A percentile compares a stretch with the other conserved stretches of the same genome.
These are phyloP conservation scores for Euphrasia arctica DNA, from an alignment of 305 asterid species.

Conservation along the genomic window DNA sequence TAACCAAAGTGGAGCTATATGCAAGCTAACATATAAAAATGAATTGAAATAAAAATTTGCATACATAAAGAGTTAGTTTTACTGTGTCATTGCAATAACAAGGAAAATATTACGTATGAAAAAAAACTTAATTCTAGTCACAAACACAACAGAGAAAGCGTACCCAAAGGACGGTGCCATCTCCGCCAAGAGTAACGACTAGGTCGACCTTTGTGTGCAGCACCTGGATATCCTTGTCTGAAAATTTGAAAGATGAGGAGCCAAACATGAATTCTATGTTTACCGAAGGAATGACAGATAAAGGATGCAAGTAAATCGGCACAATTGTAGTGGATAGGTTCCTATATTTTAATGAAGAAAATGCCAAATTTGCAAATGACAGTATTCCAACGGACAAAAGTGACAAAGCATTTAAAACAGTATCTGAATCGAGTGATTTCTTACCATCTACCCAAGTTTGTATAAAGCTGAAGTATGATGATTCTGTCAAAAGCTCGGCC, in stretches of 20 bases:
- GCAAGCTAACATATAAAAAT: neutral
- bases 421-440: constrained; percentile 11
- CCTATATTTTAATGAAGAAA: neutral
- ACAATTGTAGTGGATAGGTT: neutral
- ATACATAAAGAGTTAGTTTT: neutral
- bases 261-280: constrained; percentile 1
- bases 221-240: constrained; percentile 52
- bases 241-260: neutral
- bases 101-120: neutral
- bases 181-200: constrained; percentile 74
- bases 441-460: constrained; percentile 87
- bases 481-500: constrained; percentile 75
- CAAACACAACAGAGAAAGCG: constrained; percentile 24
- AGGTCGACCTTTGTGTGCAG: constrained; percentile 71
- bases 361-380: neutral
- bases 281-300: neutral
- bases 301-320: neutral
- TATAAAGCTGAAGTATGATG: constrained; percentile 67
- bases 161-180: constrained; percentile 90
- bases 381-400: neutral
- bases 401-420: neutral
- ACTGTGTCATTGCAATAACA: neutral
- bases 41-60: neutral
- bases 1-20: neutral
- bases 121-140: neutral